A percentile compares a stretch with the other conserved stretches of the same genome.
Evolutionary conservation across 2,329 filamentous ascomycete species (phyloP).

Genomic region (Ustilaginoidea virens): DNA sequence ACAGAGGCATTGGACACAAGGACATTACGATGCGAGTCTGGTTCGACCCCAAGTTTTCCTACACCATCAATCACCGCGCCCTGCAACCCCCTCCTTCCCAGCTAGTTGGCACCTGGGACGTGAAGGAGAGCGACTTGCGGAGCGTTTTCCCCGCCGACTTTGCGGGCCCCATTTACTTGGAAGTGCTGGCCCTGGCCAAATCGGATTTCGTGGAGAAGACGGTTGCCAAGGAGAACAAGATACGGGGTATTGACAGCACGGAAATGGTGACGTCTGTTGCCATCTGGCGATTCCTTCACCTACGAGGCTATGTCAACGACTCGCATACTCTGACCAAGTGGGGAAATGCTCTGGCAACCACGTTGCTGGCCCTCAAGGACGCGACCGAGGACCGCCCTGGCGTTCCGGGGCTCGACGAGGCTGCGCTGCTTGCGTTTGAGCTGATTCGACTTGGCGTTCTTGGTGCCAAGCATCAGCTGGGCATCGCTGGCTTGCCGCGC

Average conservation of each 20-base stretch:
- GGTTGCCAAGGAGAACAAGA: conserved; percentile 40
- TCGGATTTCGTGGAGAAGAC: conserved; percentile 55
- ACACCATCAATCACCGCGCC: conserved; percentile 48
- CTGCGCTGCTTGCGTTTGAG: conserved; percentile 71
- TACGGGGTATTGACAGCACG: conserved; percentile 44
- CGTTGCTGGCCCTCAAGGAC: conserved; percentile 47
- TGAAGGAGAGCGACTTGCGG: conserved; percentile 43
- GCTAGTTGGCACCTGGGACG: conserved; percentile 50
- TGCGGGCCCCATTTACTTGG: conserved; percentile 31
- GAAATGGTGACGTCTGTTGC: conserved; percentile 60
- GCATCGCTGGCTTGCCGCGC: conserved; percentile 38
- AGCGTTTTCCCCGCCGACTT: conserved; percentile 28
- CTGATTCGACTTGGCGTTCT: conserved; percentile 67
- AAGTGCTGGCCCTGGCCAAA: conserved; percentile 54
- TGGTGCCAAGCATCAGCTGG: conserved; percentile 48
- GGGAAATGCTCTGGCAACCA: conserved; percentile 64
- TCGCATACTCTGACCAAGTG: conserved; percentile 68
- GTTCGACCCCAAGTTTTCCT: conserved; percentile 59
- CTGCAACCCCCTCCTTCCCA: conserved; percentile 31
- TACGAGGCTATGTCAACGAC: conserved; percentile 71
- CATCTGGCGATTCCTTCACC: conserved; percentile 77
- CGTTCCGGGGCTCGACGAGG: conserved; percentile 49
- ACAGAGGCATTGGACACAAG: conserved; percentile 72
- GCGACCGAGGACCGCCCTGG: conserved; percentile 28
- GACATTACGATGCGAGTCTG: conserved; percentile 66